These are phyloP conservation scores for Pseudogymnoascus sp. DNA, from an alignment of 2,329 filamentous ascomycete species.

Conservation along the genomic window DNA sequence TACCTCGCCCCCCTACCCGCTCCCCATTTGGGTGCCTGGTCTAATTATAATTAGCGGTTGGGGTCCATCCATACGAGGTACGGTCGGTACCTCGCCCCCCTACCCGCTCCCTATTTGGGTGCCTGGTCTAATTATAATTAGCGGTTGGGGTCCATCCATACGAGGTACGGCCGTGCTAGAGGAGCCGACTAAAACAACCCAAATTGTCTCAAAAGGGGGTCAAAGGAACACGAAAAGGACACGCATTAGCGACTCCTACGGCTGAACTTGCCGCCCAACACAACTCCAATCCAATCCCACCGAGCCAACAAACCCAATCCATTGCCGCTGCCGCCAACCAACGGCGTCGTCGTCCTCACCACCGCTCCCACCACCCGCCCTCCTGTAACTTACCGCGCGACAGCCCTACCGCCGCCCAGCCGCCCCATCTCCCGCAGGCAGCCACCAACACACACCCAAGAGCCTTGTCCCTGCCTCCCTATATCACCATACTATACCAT, in stretches of 20 bases:
- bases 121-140: not conserved
- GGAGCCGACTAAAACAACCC: not conserved
- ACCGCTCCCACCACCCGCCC: not conserved
- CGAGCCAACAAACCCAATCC: not conserved
- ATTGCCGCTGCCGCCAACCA: not conserved
- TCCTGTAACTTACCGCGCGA: not conserved
- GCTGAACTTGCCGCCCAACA: not conserved
- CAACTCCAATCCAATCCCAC: not conserved
- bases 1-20: not conserved
- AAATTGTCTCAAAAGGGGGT: not conserved
- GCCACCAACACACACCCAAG: not conserved
- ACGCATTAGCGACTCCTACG: not conserved
- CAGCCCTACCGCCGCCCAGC: not conserved
- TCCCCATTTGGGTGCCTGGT: not conserved
- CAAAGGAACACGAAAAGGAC: not conserved
- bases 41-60: not conserved
- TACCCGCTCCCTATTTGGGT: not conserved
- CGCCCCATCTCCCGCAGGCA: not conserved
- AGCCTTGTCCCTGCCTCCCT: not conserved
- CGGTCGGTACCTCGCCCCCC: not conserved
- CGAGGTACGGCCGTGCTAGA: not conserved
- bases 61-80: not conserved
- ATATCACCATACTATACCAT: not conserved
- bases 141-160: not conserved
- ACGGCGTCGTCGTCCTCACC: not conserved